Conservation (phyloP, 176 grass and related monocot species). For the Paspalum vaginatum region DNA sequence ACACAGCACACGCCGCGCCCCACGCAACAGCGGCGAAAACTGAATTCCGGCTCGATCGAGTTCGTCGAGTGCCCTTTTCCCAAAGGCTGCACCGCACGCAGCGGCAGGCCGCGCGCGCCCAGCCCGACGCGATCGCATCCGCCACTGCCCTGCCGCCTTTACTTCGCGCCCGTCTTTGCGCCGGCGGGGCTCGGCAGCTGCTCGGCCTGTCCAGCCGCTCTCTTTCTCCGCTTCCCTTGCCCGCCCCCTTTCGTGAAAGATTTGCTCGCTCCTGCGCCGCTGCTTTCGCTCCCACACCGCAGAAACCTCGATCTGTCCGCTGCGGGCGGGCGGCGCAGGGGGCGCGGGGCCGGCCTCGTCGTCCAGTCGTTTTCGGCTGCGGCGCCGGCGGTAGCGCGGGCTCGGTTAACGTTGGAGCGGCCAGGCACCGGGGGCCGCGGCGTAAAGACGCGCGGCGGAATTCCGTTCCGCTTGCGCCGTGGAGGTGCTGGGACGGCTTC, state of each 20-base stretch:
- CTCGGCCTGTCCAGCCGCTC: neutral
- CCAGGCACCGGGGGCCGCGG: constrained; percentile 30
- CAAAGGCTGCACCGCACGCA: constrained; percentile 26
- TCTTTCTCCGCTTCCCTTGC: neutral
- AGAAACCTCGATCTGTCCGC: constrained; percentile 56
- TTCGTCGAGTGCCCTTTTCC: constrained; percentile 9
- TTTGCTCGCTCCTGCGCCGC: neutral
- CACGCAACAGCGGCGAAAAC: neutral
- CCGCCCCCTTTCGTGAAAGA: constrained; percentile 45
- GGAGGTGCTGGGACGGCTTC: too few relatives aligned
- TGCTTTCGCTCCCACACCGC: constrained; percentile 20
- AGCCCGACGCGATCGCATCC: constrained; percentile 6
- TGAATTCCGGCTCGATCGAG: neutral
- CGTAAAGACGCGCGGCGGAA: neutral
- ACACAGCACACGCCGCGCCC: too few relatives aligned
- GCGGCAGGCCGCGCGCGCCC: neutral
- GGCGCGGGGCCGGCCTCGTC: neutral
- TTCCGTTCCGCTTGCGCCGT: neutral
- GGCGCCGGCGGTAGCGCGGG: neutral
- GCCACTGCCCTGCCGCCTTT: constrained; percentile 33
- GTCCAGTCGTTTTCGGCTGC: constrained; percentile 42
- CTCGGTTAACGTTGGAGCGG: neutral
- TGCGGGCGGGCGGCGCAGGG: neutral
- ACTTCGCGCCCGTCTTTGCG: constrained; percentile 13
- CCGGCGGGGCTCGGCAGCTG: neutral